Base-by-base conservation (phyloP, 208 protist genomes). In the Acanthamoeba healyi region DNA sequence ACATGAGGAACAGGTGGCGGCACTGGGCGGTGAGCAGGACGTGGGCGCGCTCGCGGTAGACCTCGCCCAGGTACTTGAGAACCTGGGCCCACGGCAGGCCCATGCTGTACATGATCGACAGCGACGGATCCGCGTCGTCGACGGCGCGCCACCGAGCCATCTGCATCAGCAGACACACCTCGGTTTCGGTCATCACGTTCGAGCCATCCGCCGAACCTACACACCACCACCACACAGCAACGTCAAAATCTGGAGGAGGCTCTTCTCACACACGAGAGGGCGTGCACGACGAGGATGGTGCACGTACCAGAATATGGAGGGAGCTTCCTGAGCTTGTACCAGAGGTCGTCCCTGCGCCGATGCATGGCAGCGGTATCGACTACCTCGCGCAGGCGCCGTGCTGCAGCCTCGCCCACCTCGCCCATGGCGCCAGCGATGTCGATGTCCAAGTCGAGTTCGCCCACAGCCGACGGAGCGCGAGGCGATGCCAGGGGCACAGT, bases 81-180 rank as follows among this genome's bases (percentile, higher is more conserved):
- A 87, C n/a, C 26, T 49, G 46, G 19, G 22, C 14, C 79, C 79
- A 87, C 24, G 79, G 44, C n/a, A 87, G 29, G 14, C 34, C 29
- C 79, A 87, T 87, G n/a, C 29, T 19, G 22, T 70, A 91, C 26
- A 91, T 10, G n/a, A 42, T 14, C 22, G 58, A 40, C 24, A 91
- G 56, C 34, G 84, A 91, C 26, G 84, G 84, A 29, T 91, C 84
- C 24, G 29, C 36, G 26, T 91, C 84, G 22, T 91, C 84, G 24
- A 91, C 32, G 32, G 84, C 36, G 7, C 56, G 44, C 84, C 84
- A 91, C 26, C 42, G 9, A 32, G 84, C 84, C 56, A 91, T 24
- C 40, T 38, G 29, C 84, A 91, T 91, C 40, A 91, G 58, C 58
- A 91, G 51, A 44, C 38, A 42, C 36, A 91, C 32, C 54, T 91